Evolutionary conservation across 371 early-diverging fungal species (phyloP).

Genomic region (Blakeslea trispora): DNA sequence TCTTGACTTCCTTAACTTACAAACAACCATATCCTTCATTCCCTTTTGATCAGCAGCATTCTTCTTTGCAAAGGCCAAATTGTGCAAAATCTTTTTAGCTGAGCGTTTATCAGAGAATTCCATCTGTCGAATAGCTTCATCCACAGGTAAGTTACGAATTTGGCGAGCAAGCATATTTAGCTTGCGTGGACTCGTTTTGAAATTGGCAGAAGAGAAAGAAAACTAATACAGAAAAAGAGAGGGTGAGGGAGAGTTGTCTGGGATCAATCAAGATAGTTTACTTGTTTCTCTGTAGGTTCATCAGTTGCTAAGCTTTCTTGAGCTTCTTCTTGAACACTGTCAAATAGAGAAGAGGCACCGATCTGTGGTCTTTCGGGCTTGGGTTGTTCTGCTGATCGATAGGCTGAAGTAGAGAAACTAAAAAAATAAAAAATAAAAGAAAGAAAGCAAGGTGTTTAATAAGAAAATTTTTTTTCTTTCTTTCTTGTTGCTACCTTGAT

Average conservation of each 20-base stretch:
- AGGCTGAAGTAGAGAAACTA: conserved; percentile 33
- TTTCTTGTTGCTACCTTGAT: too few species aligned
- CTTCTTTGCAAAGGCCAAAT: conserved; percentile 72
- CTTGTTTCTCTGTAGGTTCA: conserved; percentile 48
- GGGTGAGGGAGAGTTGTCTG: not conserved
- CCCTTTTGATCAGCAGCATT: conserved; percentile 71
- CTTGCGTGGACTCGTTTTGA: conserved; percentile 79
- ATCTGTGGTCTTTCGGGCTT: conserved; percentile 40
- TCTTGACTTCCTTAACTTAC: too few species aligned
- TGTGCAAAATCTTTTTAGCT: conserved; percentile 69
- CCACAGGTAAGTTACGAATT: conserved; percentile 73
- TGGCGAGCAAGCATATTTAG: conserved; percentile 86
- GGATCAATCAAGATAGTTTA: conserved; percentile 30
- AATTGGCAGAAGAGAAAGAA: conserved; percentile 69
- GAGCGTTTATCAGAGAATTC: conserved; percentile 80
- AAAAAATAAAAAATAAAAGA: too few species aligned
- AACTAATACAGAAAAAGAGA: conserved; percentile 46
- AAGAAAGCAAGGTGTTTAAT: too few species aligned
- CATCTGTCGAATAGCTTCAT: conserved; percentile 89
- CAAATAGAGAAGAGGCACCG: conserved; percentile 63
- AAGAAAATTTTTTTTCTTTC: conserved; percentile 1
- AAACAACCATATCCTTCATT: conserved; percentile 62
- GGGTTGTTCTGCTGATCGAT: conserved; percentile 29
- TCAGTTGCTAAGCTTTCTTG: conserved; percentile 41
- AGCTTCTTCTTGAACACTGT: conserved; percentile 48